These are phyloP conservation scores for Rhypophila decipiens DNA, from an alignment of 495 filamentous ascomycete genomes.

Conservation along the genomic window DNA sequence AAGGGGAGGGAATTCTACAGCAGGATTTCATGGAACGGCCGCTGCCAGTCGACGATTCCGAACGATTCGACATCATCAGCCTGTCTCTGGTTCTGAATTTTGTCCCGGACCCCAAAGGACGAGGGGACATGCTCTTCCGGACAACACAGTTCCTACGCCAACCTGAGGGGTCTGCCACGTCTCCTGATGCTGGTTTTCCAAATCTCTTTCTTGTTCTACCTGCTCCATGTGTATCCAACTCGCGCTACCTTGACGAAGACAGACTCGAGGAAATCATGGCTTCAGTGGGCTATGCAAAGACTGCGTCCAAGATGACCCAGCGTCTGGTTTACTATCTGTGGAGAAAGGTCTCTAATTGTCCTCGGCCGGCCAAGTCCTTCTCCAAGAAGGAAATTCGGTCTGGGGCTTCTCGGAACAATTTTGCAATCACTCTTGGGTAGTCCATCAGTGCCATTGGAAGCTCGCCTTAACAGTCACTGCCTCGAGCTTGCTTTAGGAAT, in stretches of 20 bases:
- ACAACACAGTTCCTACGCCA: conserved; percentile 58
- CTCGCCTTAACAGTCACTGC: not conserved
- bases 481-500: not conserved
- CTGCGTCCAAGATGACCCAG: conserved; percentile 61
- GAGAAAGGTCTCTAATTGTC: conserved; percentile 32
- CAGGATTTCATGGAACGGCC: conserved; percentile 95
- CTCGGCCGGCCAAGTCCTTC: conserved; percentile 19
- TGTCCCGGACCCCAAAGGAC: conserved; percentile 64
- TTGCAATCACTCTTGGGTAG: conserved; percentile 61
- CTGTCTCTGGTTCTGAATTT: conserved; percentile 96
- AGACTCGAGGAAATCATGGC: conserved; percentile 66
- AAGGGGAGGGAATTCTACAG: conserved; percentile 67
- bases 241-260: conserved; percentile 78
- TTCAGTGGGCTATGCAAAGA: conserved; percentile 63
- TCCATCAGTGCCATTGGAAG: too few species aligned
- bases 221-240: conserved; percentile 82
- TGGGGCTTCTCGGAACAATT: conserved; percentile 78
- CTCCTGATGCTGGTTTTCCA: conserved; percentile 48
- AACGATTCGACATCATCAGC: conserved; percentile 81
- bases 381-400: conserved; percentile 67
- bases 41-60: conserved; percentile 52
- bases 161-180: conserved; percentile 10
- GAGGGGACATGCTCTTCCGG: conserved; percentile 84
- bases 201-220: conserved; percentile 87
- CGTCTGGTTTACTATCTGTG: conserved; percentile 91